These are phyloP conservation scores for Batrachochytrium dendrobatidis DNA, from an alignment of 371 early-diverging fungal species.

Conservation along the genomic window DNA sequence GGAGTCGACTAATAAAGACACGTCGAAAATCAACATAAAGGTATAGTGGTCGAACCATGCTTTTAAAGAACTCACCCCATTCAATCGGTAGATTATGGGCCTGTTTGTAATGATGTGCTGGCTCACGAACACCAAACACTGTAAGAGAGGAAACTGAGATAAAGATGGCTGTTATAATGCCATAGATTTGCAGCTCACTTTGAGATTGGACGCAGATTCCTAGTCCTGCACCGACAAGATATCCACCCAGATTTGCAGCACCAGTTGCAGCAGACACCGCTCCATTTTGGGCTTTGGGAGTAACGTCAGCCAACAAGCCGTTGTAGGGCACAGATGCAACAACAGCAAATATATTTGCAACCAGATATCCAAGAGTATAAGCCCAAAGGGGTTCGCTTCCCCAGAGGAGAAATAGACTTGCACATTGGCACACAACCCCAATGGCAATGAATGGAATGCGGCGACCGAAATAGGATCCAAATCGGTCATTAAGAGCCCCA, in stretches of 20 bases:
- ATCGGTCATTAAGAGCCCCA: conserved; percentile 35
- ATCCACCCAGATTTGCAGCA: conserved; percentile 26
- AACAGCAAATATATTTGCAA: conserved; percentile 19
- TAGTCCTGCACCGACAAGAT: conserved; percentile 26
- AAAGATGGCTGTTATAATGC: conserved; percentile 15
- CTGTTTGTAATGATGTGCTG: conserved; percentile 11
- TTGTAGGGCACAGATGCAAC: conserved; percentile 32
- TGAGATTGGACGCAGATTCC: conserved; percentile 21
- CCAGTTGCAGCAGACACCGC: conserved; percentile 32
- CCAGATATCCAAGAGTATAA: conserved; percentile 24
- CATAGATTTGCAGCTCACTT: conserved; percentile 16
- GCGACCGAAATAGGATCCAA: conserved; percentile 18
- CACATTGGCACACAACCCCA: conserved; percentile 21
- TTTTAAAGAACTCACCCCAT: conserved; percentile 19
- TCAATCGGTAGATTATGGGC: conserved; percentile 12
- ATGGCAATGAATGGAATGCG: conserved; percentile 26
- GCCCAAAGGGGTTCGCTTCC: conserved; percentile 9
- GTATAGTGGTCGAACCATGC: conserved; percentile 21
- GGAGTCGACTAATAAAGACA: conserved; percentile 31
- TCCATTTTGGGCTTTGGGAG: conserved; percentile 29
- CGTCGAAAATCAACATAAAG: conserved; percentile 26
- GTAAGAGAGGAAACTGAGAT: conserved; percentile 9
- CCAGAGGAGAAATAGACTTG: conserved; percentile 19
- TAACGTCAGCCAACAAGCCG: conserved; percentile 31
- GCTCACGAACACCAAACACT: conserved; percentile 14